Conservation (phyloP, 306 rosid genomes). For the Neltuma alba region DNA sequence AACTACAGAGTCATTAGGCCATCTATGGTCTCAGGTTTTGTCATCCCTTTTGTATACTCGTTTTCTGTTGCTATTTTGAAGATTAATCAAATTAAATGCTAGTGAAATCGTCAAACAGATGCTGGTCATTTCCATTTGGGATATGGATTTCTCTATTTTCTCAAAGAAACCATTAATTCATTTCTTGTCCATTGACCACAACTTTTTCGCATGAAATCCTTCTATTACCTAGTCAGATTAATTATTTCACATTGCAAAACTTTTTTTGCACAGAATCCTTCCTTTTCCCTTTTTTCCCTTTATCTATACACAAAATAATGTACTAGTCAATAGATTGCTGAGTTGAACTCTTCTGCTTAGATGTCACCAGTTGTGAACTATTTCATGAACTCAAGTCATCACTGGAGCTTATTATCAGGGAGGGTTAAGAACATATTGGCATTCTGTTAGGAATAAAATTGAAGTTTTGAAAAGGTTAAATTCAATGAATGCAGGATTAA, state of each 20-base stretch:
- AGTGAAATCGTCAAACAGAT: background rate
- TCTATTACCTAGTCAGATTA: background rate
- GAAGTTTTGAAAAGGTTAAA: no score
- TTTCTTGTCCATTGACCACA: background rate
- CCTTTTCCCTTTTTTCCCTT: fast-evolving
- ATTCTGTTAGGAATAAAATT: no score
- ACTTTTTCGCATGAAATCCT: no score
- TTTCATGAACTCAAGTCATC: no score
- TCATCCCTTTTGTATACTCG: background rate
- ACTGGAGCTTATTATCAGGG: no score
- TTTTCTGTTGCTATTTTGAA: background rate
- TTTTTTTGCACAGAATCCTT: no score
- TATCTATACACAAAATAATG: background rate
- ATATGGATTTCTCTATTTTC: background rate
- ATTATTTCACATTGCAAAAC: background rate
- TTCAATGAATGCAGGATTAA: no score
- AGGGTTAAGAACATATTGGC: no score
- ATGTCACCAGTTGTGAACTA: background rate
- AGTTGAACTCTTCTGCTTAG: background rate
- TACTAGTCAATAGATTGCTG: background rate
- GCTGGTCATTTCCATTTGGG: background rate
- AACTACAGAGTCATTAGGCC: background rate
- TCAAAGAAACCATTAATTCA: background rate
- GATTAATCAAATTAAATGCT: background rate
- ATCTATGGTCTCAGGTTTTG: background rate